phyloP scores from a whole-genome alignment of 1,284 basidiomycete species.

The Ganoderma multipileum region DNA sequence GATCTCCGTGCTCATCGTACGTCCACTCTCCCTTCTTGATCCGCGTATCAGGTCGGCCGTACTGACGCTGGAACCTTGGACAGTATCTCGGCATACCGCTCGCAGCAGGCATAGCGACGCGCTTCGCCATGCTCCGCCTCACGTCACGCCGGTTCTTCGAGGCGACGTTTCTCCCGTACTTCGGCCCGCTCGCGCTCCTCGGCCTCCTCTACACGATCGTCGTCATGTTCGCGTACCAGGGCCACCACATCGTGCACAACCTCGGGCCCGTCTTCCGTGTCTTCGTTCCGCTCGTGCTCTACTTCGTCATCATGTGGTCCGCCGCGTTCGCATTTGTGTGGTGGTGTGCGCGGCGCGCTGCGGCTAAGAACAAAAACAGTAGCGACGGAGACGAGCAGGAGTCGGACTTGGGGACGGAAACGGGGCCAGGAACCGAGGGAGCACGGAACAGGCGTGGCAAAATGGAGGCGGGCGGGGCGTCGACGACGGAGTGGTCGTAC shows the following conservation, averaged over 20 bases:
- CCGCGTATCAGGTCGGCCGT: not conserved
- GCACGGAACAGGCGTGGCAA: conserved; percentile 1
- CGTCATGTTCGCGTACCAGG: conserved; percentile 80
- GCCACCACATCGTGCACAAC: conserved; percentile 65
- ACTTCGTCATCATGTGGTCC: conserved; percentile 84
- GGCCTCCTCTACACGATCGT: conserved; percentile 82
- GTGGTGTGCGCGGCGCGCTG: conserved; percentile 42
- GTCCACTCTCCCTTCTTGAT: conserved; percentile 17
- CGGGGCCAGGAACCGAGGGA: too few species aligned
- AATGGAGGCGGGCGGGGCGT: conserved; percentile 10
- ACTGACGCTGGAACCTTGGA: not conserved
- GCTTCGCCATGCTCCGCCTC: conserved; percentile 60
- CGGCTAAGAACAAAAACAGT: not conserved
- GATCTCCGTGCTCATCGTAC: conserved; percentile 77
- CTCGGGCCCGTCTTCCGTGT: conserved; percentile 79
- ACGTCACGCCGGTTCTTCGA: conserved; percentile 58
- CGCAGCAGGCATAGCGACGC: conserved; percentile 72
- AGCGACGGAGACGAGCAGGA: conserved; percentile 20
- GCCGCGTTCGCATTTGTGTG: conserved; percentile 65
- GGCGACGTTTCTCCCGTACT: conserved; percentile 67
- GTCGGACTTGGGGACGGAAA: not conserved
- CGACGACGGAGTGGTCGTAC: conserved; percentile 56
- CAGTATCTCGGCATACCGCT: conserved; percentile 80
- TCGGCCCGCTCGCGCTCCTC: conserved; percentile 76
- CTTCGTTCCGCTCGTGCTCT: conserved; percentile 81